Base-by-base conservation (phyloP, 371 early-diverging fungal species). In the Mortierella polycephala region DNA sequence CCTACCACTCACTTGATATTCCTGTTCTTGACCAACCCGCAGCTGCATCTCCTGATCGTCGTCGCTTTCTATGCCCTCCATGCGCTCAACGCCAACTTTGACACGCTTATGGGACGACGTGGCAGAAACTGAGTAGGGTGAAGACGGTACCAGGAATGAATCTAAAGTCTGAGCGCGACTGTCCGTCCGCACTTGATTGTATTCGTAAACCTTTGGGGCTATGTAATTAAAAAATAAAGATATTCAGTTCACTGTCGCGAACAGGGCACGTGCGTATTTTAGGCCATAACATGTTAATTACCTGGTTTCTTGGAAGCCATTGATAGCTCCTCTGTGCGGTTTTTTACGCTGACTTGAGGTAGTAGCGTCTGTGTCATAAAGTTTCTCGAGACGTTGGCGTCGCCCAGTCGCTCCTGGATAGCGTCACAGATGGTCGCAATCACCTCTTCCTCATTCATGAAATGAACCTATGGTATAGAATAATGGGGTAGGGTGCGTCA, bases 361-460 rank as follows among this genome's bases (percentile, higher is more conserved):
- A 79, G 56, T 14, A 79, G 39, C 6, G 80, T 69, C 75, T 91
- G 91, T 0, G 89, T 83, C 40, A 85, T 74, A 71, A 87, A 90
- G 14, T 86, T 83, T 14, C 90, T 80, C 10, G 90, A 88, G 4
- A 64, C 69, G 62, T 86, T 86, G 18, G 86, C 84, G 46, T 81
- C 83, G 14, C 82, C 83, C n/a, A 90, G 62, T 18, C 74, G 62
- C 40, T 83, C 81, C 60, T 91, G 88, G 41, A 96, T 85, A 9
- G 82, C 81, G 47, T 88, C 91, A 53, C 88, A 86, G 1, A 97
- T 77, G 0, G 81, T 70, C 11, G 88, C 88, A 13, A 95, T 83
- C 16, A 99, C 88, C 16, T 83, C 72, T n/a, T 98, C 96, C 75
- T 98, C 95, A 70, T 98, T 85, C 64, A 96, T 79, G 62, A 99